Evolutionary conservation across 2,329 filamentous ascomycete species (phyloP), one percentile per base, ranked within the genome.

Genomic region (Teratosphaeria viscida): DNA sequence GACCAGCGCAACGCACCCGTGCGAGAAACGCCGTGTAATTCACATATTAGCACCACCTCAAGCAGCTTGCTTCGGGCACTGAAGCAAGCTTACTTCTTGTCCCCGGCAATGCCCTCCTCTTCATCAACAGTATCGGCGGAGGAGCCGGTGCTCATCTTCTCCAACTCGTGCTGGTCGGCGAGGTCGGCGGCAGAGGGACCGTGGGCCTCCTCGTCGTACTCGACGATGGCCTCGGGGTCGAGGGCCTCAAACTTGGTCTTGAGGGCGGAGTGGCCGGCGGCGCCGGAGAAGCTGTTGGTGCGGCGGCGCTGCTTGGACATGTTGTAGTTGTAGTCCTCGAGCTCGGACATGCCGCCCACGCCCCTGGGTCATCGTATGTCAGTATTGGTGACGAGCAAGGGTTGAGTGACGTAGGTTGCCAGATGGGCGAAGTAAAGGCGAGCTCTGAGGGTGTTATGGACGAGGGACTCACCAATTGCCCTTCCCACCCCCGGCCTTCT

Each of bases 201-300:
- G 70, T 95, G 90, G 61, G 94, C 63, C 58, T 84, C 82, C 76
- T 96, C 92, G 52, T 72, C 69, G 58, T 69, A 72, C 74, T 97
- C 91, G 67, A 96, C 96, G 70, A 95, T 89, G 49, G 91, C 92
- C 70, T 97, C 92, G 19, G 84, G 81, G 68, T 97, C 94, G 72
- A 90, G 82, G 67, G 89, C 81, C 76, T 99, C 94, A 73, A 96
- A 97, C 79, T 99, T 99, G 76, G 92, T 95, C 82, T 94, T 95
- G 79, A 96, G 90, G 73, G 92, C 85, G 62, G 83, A 82, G 67
- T 90, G 78, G 68, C 85, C 81, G 70, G 85, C 82, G 59, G 84
- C 85, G 68, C 87, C 82, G 70, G 82, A 85, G 77, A 87, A 92
- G 74, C 88, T 92, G 80, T 97, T 97, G 77, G 90, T 95, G 74